phyloP scores from a whole-genome alignment of 805 yeast species.

The Scheffersomyces stipitis region DNA sequence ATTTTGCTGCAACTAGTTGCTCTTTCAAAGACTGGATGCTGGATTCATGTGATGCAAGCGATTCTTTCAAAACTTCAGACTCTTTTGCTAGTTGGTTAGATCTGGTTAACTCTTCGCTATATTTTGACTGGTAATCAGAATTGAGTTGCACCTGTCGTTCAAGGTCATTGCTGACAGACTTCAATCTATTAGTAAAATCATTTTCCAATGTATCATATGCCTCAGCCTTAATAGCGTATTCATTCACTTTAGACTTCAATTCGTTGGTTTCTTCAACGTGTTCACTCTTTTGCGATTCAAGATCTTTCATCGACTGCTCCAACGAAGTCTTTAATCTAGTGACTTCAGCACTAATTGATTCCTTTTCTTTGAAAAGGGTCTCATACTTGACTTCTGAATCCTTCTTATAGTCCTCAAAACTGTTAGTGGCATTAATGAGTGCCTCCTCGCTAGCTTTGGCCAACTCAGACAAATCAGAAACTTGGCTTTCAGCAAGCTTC shows the following conservation, averaged over 20 bases:
- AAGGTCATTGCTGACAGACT: conserved; percentile 29
- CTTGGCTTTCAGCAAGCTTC: conserved; percentile 54
- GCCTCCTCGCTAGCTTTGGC: conserved; percentile 69
- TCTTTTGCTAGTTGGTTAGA: conserved; percentile 52
- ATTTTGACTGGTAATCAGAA: conserved; percentile 50
- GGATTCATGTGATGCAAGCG: conserved; percentile 3
- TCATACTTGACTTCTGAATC: conserved; percentile 23
- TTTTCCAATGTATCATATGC: conserved; percentile 33
- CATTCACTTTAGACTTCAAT: conserved; percentile 23
- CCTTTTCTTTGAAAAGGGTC: conserved; percentile 23
- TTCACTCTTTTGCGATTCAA: conserved; percentile 17
- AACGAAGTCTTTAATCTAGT: conserved; percentile 3
- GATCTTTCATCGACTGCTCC: conserved; percentile 13
- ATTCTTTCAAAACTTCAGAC: conserved; percentile 14
- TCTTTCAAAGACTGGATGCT: conserved; percentile 6
- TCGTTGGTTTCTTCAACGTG: conserved; percentile 25
- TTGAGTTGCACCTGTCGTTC: conserved; percentile 47
- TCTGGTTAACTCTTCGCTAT: conserved; percentile 53
- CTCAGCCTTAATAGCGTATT: conserved; percentile 26
- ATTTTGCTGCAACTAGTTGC: conserved; percentile 1
- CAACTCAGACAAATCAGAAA: conserved; percentile 60
- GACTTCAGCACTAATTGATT: conserved; percentile 16
- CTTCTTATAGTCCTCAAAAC: conserved; percentile 45
- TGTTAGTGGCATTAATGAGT: conserved; percentile 49
- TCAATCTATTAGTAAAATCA: conserved; percentile 31